Evolutionary conservation across 768 basidiomycete species (phyloP).

Genomic region (Daedaleopsis nitida): DNA sequence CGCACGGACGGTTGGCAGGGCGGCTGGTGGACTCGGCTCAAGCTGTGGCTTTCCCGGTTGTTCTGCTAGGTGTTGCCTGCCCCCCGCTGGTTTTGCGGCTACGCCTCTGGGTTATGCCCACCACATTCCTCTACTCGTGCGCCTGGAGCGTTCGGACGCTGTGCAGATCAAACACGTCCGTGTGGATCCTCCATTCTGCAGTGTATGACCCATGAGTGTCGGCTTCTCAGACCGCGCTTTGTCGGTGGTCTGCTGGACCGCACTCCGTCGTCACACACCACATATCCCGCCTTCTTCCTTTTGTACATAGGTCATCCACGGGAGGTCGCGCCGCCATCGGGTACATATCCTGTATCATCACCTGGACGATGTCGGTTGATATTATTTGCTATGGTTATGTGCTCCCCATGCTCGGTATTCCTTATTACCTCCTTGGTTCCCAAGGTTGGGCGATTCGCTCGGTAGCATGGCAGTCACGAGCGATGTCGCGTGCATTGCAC

Average conservation of each 20-base stretch:
- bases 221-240: background rate
- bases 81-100: background rate
- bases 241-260: constrained; percentile 7
- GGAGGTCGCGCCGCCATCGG: background rate
- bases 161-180: background rate
- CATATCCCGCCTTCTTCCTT: background rate
- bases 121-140: background rate
- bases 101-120: no score
- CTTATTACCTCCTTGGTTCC: background rate
- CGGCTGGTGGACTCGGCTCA: constrained; percentile 77
- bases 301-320: background rate
- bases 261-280: constrained; percentile 1
- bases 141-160: constrained; percentile 15
- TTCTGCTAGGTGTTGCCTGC: constrained; percentile 56
- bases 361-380: constrained; percentile 5
- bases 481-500: background rate
- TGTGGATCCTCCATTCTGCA: constrained; percentile 11
- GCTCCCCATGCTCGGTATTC: background rate
- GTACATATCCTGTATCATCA: constrained; percentile 23
- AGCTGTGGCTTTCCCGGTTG: constrained; percentile 75
- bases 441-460: background rate
- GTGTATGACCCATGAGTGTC: background rate
- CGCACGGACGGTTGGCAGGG: constrained; percentile 73
- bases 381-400: constrained; percentile 20
- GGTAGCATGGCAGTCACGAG: background rate